Evolutionary conservation across 1,284 basidiomycete species (phyloP), one percentile per base, ranked within the genome.

Genomic region (Ustilago cynodontis): DNA sequence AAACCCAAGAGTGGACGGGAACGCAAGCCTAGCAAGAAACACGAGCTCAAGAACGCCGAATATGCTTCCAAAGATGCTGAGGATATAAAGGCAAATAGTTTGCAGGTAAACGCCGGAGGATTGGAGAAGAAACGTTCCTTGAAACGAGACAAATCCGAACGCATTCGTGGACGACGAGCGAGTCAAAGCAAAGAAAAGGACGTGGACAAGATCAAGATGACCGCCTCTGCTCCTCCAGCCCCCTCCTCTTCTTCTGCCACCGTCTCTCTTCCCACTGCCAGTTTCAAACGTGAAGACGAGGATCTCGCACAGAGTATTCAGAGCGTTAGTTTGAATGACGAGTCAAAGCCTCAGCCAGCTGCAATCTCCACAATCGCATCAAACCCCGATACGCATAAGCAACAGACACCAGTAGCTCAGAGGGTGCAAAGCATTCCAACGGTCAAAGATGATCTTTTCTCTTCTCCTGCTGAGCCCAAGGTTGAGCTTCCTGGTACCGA

Each of bases 181-280:
- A 77, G 75, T 39, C 65, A 68, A 52, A 77, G 69, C 53, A 69
- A 77, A 47, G 69, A 77, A 13, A 71, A 76, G 59, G 73, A 76
- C 16, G 64, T 58, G 11, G 66, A 74, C 20, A 54, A 43, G 49
- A 56, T 63, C 66, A 74, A 70, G 24, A 54, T 70, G 37, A 29
- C 60, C 8, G 54, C 62, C 3, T 11, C 57, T 8, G 62, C 49
- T 5, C 31, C 31, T 6, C 11, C 31, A 33, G 31, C 31, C 11
- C 31, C 31, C 11, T 6, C 31, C 11, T 33, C 31, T 33, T 33
- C 31, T 33, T 33, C 31, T 14, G 60, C 66, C 3, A 68, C 49
- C 13, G 67, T 69, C 2, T 69, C 41, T 37, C 37, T 71, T 6
- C 62, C 66, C 9, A 61, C 54, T 2, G 24, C 51, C 5, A 53